phyloP scores from a whole-genome alignment of 768 basidiomycete species.

The Mycena floridula region DNA sequence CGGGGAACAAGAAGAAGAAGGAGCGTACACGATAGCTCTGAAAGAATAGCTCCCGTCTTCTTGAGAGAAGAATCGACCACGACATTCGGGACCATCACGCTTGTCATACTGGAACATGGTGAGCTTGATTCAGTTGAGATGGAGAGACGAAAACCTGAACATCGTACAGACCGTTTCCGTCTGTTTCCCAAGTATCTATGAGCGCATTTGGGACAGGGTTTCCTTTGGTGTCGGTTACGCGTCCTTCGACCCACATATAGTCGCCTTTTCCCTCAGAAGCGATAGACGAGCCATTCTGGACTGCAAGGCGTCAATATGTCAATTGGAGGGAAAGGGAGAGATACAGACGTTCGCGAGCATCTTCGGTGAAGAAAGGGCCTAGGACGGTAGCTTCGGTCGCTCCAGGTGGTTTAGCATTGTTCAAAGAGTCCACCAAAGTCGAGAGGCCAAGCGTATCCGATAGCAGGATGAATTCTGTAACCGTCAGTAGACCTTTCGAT shows the following conservation, averaged over 20 bases:
- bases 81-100: constrained; percentile 60
- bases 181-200: constrained; percentile 86
- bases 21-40: constrained; percentile 59
- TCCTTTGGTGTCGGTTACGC: constrained; percentile 56
- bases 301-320: constrained; percentile 32
- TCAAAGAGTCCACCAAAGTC: constrained; percentile 67
- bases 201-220: constrained; percentile 56
- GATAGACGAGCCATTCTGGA: constrained; percentile 65
- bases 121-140: constrained; percentile 17
- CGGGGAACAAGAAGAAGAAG: too few relatives aligned
- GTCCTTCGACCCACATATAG: constrained; percentile 77
- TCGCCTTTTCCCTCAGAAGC: constrained; percentile 86
- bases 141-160: constrained; percentile 21
- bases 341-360: constrained; percentile 60
- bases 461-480: constrained; percentile 73
- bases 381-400: constrained; percentile 75
- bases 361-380: constrained; percentile 79
- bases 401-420: constrained; percentile 55
- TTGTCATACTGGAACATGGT: constrained; percentile 47
- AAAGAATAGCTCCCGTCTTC: constrained; percentile 64
- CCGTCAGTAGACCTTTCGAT: background rate
- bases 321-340: background rate
- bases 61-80: constrained; percentile 55
- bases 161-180: constrained; percentile 46
- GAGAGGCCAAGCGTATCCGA: constrained; percentile 79